A percentile compares a stretch with the other conserved stretches of the same genome.
phyloP scores from a whole-genome alignment of 2,329 filamentous ascomycete genomes.

The Talaromyces atroroseus region DNA sequence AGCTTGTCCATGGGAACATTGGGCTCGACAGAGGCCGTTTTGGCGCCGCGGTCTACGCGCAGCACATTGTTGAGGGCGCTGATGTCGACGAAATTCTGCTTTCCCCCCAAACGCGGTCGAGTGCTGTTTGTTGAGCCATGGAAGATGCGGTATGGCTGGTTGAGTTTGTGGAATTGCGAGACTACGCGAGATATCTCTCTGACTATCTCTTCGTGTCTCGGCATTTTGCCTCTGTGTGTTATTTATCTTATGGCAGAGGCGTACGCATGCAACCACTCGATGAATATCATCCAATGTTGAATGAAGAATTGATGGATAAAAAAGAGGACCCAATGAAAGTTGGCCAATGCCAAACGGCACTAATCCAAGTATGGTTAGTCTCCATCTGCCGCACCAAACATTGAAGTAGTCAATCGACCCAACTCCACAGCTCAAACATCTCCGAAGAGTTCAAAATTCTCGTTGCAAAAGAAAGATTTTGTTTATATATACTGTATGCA shows the following conservation, averaged over 20 bases:
- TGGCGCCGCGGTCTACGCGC: slow-evolving; percentile 35
- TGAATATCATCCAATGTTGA: neutral
- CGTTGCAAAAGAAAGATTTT: too few species aligned
- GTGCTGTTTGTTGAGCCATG: slow-evolving; percentile 76
- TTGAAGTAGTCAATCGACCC: too few species aligned
- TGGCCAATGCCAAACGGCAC: neutral
- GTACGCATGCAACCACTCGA: neutral
- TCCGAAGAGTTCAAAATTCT: too few species aligned
- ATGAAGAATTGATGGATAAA: neutral
- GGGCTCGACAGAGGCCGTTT: slow-evolving; percentile 61
- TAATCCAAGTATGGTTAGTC: neutral
- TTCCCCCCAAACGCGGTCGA: slow-evolving; percentile 42
- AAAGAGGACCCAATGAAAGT: neutral
- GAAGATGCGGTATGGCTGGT: slow-evolving; percentile 65
- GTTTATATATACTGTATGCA: too few species aligned
- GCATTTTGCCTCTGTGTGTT: neutral
- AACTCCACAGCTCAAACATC: too few species aligned
- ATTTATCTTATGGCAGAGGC: neutral
- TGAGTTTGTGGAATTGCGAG: slow-evolving; percentile 37
- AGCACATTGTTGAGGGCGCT: slow-evolving; percentile 19
- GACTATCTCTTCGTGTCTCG: slow-evolving; percentile 12
- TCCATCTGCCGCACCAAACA: too few species aligned
- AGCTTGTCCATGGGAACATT: slow-evolving; percentile 65
- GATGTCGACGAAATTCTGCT: slow-evolving; percentile 20
- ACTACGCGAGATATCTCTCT: slow-evolving; percentile 12